Evolutionary conservation across 2,329 filamentous ascomycete species (phyloP).

Genomic region (Dothiorella sarmentorum): DNA sequence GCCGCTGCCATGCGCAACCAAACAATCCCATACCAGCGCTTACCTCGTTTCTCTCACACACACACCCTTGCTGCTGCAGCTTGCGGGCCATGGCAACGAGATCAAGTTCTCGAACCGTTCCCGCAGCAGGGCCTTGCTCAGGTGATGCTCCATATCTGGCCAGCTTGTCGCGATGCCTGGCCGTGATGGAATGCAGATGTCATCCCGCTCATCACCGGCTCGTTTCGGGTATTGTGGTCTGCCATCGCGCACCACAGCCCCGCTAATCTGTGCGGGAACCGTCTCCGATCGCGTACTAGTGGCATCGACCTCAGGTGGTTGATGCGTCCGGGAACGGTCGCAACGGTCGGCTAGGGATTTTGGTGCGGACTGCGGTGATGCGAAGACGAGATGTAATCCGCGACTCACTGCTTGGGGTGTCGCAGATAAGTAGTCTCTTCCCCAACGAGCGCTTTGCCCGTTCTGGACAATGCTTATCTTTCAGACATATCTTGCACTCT

Average conservation of each 20-base stretch:
- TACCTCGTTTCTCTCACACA: background rate
- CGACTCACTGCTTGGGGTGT: background rate
- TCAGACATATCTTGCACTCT: background rate
- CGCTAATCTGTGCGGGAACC: background rate
- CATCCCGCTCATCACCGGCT: background rate
- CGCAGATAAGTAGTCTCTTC: conserved; percentile 4
- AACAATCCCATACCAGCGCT: conserved; percentile 8
- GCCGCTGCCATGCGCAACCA: background rate
- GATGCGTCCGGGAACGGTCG: conserved; percentile 4
- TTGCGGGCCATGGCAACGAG: background rate
- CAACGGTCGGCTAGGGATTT: background rate
- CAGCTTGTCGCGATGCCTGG: background rate
- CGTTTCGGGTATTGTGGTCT: background rate
- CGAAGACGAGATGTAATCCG: background rate
- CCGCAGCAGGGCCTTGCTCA: too few species aligned
- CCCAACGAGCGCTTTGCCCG: background rate
- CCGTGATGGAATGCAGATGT: conserved; percentile 14
- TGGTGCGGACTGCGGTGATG: background rate
- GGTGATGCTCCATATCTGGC: background rate
- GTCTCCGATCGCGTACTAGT: background rate
- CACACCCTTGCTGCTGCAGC: background rate
- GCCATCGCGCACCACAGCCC: background rate
- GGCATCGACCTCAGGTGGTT: background rate
- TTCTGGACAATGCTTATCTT: conserved; percentile 1
- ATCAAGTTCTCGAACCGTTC: background rate